Evolutionary conservation across 371 early-diverging fungal species (phyloP).

Genomic region (Nematocida parisii): DNA sequence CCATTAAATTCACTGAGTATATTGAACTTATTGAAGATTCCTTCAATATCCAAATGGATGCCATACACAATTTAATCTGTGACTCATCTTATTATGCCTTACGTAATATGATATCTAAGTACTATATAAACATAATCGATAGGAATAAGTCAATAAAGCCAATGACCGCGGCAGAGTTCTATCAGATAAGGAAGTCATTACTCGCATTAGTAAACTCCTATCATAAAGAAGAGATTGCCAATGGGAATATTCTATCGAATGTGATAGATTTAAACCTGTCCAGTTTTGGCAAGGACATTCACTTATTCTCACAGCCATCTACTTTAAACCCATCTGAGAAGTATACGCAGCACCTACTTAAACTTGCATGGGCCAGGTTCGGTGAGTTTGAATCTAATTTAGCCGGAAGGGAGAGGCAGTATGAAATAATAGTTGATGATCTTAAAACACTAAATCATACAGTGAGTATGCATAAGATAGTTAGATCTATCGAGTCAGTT

Average conservation of each 20-base stretch:
- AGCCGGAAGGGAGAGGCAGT: not conserved
- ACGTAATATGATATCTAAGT: not conserved
- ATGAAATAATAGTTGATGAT: no score
- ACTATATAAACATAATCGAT: not conserved
- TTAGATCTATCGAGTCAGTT: no score
- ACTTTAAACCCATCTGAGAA: not conserved
- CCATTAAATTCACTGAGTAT: not conserved
- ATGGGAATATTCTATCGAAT: not conserved
- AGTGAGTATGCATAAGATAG: no score
- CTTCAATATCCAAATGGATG: not conserved
- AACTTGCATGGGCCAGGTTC: not conserved
- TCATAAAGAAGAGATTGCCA: not conserved
- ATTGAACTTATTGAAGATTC: not conserved
- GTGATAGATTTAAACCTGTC: not conserved
- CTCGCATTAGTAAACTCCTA: not conserved
- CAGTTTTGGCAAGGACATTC: not conserved
- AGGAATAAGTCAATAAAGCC: not conserved
- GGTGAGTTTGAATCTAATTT: not conserved
- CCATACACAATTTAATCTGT: not conserved
- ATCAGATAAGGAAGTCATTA: not conserved
- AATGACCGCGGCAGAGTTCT: not conserved
- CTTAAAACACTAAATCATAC: no score
- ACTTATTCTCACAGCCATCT: not conserved
- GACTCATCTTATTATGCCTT: not conserved
- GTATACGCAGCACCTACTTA: not conserved